Base-by-base conservation (phyloP, 2,329 filamentous ascomycete genomes). In the Ceratocystis cubensis region DNA sequence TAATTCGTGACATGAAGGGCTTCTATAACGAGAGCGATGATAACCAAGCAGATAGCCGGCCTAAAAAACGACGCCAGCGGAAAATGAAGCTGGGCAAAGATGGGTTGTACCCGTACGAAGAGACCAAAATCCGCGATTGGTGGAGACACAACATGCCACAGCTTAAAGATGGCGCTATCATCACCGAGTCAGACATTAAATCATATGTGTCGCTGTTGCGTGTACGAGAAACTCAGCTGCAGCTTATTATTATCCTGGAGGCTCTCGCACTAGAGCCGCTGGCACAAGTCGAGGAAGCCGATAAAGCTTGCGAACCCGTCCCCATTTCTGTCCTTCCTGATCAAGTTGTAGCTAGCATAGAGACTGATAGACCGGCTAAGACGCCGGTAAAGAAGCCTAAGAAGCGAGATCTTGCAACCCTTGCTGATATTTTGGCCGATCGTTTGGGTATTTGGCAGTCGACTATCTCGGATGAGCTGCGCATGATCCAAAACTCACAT, bases 361-460 rank as follows among this genome's bases (percentile, higher is more conserved):
- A 74, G 1, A 73, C 80, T 70, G 71, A 72, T 3, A 72, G 73
- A 28, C 69, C 73, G 7, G 69, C 73, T 28, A 74, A 75, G 46
- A 69, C 71, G 8, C 73, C 72, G 44, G 75, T 75, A 3, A 86
- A 83, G 74, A 88, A 87, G 71, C 75, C 80, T 45, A 83, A 76
- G 73, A 83, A 83, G 66, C 82, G 87, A 70, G 85, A 91, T 70
- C 76, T 89, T 5, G 80, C 81, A 0, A 76, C 85, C 6, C 78
- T 89, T 22, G 78, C 91, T 3, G 89, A 93, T 72, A 78, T 91
- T 0, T 82, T 91, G 64, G 83, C 89, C 6, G 89, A 94, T 74
- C 85, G 88, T 61, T 77, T 94, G 28, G 90, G 87, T 71, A 94
- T 94, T 68, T 93, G 89, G 89, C 88, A 92, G 72, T 90, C 88